Base-by-base conservation (phyloP, 108 stramenopile species). In the Parietichytrium sp. region DNA sequence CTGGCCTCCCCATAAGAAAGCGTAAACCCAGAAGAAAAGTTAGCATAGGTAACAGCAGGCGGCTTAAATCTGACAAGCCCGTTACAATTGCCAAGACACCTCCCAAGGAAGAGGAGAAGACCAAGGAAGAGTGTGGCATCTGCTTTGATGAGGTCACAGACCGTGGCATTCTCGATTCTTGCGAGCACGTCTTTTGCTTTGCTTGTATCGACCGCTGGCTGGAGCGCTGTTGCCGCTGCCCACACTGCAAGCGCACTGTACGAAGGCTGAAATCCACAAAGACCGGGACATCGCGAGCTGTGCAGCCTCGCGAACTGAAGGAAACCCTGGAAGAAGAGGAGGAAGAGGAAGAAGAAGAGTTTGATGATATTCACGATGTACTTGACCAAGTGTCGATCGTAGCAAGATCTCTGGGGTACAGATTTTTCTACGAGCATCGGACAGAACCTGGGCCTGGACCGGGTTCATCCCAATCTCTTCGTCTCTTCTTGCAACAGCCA, bases 181-280 rank as follows among this genome's bases (percentile, higher is more conserved):
- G 61, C 20, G 61, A 72, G 61, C 61, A 72, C 42, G 20, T 23
- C 1, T 72, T 72, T 25, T 72, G 61, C 20, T 72, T 72, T 27
- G 61, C 38, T 10, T 72, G 61, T 38, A 72, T 72, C 42, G 61
- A 72, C 6, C 36, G 12, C 1, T 72, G 61, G 61, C 20, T 72
- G 23, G 38, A 72, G 42, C 61, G 61, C 20, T 45, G 61, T 27
- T 72, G 61, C 42, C 18, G 61, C 0, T 72, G 61, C 42, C 61
- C 61, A 10, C 61, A 25, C 42, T 72, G 61, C 42, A 72, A 72
- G 20, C 61, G 61, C 42, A 42, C 45, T 7, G 61, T 72, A n/a
- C 36, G 6, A 25, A 20, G 61, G 6, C 61, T 72, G 23, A 72
- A 33, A 33, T 72, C 61, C 29, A 72, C 38, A 33, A 72, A 47